Conservation (phyloP, 208 protist species). For the Lotmaria passim region DNA sequence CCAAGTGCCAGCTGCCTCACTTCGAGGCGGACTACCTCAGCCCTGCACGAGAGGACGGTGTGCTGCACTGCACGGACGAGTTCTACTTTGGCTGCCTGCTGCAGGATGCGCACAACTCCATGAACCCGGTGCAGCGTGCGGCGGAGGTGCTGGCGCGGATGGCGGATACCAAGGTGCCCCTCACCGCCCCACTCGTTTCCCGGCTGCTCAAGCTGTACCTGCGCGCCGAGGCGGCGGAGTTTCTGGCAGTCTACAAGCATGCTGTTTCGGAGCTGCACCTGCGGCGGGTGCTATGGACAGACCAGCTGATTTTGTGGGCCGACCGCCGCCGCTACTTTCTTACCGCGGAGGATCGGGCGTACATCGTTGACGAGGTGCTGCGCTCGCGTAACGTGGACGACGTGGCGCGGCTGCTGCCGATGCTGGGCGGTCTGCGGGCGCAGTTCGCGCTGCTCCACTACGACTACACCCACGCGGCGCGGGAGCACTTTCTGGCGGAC, state of each 20-base stretch:
- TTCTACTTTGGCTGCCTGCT: slow-evolving; percentile 72
- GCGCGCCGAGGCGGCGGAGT: slow-evolving; percentile 56
- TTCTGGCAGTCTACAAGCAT: slow-evolving; percentile 58
- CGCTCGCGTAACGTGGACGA: slow-evolving; percentile 19
- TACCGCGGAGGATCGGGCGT: slow-evolving; percentile 51
- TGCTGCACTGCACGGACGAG: slow-evolving; percentile 68
- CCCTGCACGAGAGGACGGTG: slow-evolving; percentile 37
- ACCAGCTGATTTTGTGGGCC: slow-evolving; percentile 78
- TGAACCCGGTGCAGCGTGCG: slow-evolving; percentile 53
- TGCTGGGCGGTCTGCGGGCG: slow-evolving; percentile 68
- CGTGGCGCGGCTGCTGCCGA: slow-evolving; percentile 25
- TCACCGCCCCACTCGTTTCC: slow-evolving; percentile 52
- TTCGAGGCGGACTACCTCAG: slow-evolving; percentile 67
- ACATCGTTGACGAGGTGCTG: slow-evolving; percentile 65
- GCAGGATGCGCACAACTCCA: slow-evolving; percentile 78
- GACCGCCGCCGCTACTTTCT: slow-evolving; percentile 86
- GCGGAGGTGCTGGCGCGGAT: slow-evolving; percentile 54
- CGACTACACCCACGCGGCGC: slow-evolving; percentile 53
- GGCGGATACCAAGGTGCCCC: slow-evolving; percentile 35
- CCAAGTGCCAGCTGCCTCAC: slow-evolving; percentile 67
- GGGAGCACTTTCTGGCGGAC: slow-evolving; percentile 47
- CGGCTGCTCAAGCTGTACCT: slow-evolving; percentile 79
- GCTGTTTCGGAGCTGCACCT: slow-evolving; percentile 47
- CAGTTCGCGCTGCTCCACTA: slow-evolving; percentile 74
- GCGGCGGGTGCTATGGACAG: slow-evolving; percentile 60